Evolutionary conservation across 108 stramenopile species (phyloP).

Genomic region (Licmophora abbreviata): DNA sequence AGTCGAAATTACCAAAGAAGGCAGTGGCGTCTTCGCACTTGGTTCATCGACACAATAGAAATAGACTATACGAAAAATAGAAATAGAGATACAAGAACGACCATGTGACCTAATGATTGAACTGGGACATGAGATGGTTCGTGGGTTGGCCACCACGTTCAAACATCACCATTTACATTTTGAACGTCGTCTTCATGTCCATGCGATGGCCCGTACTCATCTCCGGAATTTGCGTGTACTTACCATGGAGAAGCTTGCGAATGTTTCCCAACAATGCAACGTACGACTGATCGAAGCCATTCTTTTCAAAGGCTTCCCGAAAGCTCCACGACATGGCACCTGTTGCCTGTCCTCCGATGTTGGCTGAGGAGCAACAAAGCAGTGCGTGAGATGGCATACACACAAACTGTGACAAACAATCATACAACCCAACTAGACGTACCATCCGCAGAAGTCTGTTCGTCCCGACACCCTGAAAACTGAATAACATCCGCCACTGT

Average conservation of each 20-base stretch:
- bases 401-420: too few relatives aligned
- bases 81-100: too few relatives aligned
- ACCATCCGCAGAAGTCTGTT: constrained; percentile 64
- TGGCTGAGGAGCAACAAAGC: constrained; percentile 30
- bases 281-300: constrained; percentile 16
- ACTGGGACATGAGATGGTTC: too few relatives aligned
- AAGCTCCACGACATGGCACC: neutral
- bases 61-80: too few relatives aligned
- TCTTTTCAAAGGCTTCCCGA: neutral
- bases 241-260: constrained; percentile 41
- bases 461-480: constrained; percentile 62
- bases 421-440: too few relatives aligned
- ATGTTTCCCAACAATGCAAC: constrained; percentile 42
- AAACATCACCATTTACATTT: too few relatives aligned
- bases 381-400: constrained; percentile 56
- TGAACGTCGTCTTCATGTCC: constrained; percentile 5
- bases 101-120: too few relatives aligned
- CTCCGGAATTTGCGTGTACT: constrained; percentile 57
- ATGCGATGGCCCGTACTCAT: constrained; percentile 28
- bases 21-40: too few relatives aligned
- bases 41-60: too few relatives aligned
- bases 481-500: constrained; percentile 34
- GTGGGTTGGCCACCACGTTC: too few relatives aligned
- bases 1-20: too few relatives aligned
- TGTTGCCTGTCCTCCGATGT: neutral